Conservation (phyloP, 139 green algal genomes). For the Gonium pectorale region DNA sequence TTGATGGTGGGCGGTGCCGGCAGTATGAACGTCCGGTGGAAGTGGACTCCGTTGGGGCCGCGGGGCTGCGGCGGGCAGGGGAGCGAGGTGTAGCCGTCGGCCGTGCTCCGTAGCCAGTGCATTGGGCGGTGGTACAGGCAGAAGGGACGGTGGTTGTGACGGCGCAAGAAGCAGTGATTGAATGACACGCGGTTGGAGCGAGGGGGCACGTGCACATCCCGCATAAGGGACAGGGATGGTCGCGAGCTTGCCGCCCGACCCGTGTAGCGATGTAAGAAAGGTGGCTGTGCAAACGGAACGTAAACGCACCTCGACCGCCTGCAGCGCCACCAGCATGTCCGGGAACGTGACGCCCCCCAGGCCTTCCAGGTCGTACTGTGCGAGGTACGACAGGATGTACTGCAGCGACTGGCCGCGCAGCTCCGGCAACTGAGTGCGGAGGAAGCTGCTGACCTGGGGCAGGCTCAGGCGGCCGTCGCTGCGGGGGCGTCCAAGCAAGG, state of each 20-base stretch:
- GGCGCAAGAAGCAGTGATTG: too few species aligned
- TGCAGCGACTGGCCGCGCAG: constrained; percentile 40
- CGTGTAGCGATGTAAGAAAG: too few species aligned
- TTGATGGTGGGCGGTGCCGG: not conserved
- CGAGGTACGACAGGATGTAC: constrained; percentile 57
- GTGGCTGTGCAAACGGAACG: too few species aligned
- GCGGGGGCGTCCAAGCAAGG: too few species aligned
- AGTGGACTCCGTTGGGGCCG: constrained; percentile 25
- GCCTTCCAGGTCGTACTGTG: constrained; percentile 45
- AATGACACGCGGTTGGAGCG: too few species aligned
- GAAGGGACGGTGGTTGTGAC: too few species aligned
- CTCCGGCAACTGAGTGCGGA: constrained; percentile 45
- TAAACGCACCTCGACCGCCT: constrained; percentile 32
- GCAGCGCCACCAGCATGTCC: constrained; percentile 50
- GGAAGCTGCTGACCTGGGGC: constrained; percentile 30
- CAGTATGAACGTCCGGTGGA: constrained; percentile 3
- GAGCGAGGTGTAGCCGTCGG: too few species aligned
- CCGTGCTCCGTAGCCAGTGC: too few species aligned
- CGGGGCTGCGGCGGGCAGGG: constrained; percentile 12
- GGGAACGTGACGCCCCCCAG: constrained; percentile 42
- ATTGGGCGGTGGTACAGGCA: too few species aligned
- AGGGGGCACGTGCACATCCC: too few species aligned
- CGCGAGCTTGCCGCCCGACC: too few species aligned
- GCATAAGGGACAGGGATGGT: too few species aligned
- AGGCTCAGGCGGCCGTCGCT: constrained; percentile 48